These are phyloP conservation scores for Penstemon barbatus DNA, from an alignment of 257 asterid genomes.

Conservation along the genomic window DNA sequence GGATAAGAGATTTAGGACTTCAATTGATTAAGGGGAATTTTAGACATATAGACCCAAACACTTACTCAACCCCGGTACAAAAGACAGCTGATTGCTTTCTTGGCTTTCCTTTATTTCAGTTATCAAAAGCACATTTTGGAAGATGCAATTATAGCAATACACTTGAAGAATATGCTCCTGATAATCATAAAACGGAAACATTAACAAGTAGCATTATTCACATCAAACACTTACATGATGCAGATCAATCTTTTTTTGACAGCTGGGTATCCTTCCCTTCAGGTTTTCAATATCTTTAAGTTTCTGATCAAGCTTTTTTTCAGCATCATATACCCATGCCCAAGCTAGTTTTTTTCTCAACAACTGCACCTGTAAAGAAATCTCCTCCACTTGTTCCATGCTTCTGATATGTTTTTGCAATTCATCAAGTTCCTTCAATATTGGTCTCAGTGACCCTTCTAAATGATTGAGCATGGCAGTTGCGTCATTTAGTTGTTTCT, in stretches of 20 bases:
- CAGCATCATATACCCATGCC: slow-evolving; percentile 84
- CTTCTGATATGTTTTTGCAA: slow-evolving; percentile 75
- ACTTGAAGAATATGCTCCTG: background rate
- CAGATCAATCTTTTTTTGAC: slow-evolving; percentile 68
- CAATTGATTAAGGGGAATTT: slow-evolving; percentile 3
- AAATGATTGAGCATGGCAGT: slow-evolving; percentile 61
- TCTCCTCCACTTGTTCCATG: slow-evolving; percentile 85
- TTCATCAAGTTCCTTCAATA: slow-evolving; percentile 73
- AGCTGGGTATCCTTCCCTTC: slow-evolving; percentile 60
- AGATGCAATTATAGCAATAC: slow-evolving; percentile 15
- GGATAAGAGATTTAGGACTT: background rate
- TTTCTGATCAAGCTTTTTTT: slow-evolving; percentile 56
- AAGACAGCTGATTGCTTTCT: slow-evolving; percentile 15
- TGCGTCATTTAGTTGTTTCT: slow-evolving; percentile 56
- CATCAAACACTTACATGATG: slow-evolving; percentile 49
- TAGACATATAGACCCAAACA: slow-evolving; percentile 1
- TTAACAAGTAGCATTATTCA: background rate
- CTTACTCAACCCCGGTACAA: background rate
- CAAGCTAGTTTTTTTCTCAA: slow-evolving; percentile 86
- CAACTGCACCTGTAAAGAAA: slow-evolving; percentile 60
- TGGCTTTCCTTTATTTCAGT: slow-evolving; percentile 19
- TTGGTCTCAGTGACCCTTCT: slow-evolving; percentile 73
- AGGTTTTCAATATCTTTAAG: slow-evolving; percentile 52
- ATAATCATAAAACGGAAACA: slow-evolving; percentile 18
- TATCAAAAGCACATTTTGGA: slow-evolving; percentile 12